Conservation (phyloP, 129 eudicot genomes). For the Kitagawia praeruptora region DNA sequence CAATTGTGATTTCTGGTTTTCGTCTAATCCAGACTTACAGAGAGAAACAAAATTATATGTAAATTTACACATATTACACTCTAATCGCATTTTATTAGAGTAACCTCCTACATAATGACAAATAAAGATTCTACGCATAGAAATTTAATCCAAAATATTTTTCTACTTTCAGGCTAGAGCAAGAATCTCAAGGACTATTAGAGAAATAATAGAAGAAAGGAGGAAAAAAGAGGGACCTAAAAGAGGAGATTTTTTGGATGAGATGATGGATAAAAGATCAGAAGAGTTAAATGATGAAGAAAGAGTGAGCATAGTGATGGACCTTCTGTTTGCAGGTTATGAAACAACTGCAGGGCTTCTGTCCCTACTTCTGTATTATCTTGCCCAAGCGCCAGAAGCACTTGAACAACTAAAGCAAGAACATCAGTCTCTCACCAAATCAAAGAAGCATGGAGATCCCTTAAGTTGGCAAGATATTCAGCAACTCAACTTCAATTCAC, state of each 20-base stretch:
- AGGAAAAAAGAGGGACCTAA: constrained; percentile 10
- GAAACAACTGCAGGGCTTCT: constrained; percentile 54
- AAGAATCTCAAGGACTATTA: constrained; percentile 26
- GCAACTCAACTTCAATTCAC: constrained; percentile 34
- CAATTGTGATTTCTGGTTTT: not conserved
- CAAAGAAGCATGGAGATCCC: constrained; percentile 33
- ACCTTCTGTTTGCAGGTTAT: constrained; percentile 47
- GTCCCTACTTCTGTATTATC: constrained; percentile 38
- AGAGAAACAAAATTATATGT: not conserved
- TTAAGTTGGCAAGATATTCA: constrained; percentile 40
- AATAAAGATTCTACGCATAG: not conserved
- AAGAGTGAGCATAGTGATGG: constrained; percentile 38
- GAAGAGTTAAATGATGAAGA: constrained; percentile 35
- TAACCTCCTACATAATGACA: not conserved
- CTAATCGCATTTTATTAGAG: not conserved
- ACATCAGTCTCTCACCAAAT: constrained; percentile 22
- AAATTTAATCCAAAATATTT: not conserved
- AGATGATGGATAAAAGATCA: constrained; percentile 18
- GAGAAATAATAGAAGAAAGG: constrained; percentile 25
- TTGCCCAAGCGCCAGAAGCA: constrained; percentile 30
- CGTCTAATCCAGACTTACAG: not conserved
- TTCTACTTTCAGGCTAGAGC: constrained; percentile 27
- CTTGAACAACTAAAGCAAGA: constrained; percentile 36
- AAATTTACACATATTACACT: too few relatives aligned
- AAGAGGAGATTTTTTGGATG: constrained; percentile 36